These are phyloP conservation scores for Hemileccinum impolitum DNA, from an alignment of 768 basidiomycete genomes.

Conservation along the genomic window DNA sequence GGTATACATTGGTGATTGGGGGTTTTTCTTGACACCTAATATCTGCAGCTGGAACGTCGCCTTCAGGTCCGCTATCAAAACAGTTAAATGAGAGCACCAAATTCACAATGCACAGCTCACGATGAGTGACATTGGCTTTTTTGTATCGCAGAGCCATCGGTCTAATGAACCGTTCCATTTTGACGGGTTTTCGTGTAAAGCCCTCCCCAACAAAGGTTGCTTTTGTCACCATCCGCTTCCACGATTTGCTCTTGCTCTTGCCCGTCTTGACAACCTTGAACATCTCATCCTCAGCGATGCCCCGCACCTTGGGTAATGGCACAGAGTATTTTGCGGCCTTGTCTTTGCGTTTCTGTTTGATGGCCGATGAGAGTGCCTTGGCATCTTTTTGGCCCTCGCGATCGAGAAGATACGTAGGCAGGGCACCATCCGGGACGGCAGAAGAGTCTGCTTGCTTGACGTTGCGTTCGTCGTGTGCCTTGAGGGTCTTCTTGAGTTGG, in stretches of 20 bases:
- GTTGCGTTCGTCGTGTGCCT: conserved; percentile 98
- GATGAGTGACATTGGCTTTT: conserved; percentile 98
- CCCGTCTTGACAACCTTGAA: conserved; percentile 99
- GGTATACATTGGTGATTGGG: conserved; percentile 97
- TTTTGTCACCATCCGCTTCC: conserved; percentile 99
- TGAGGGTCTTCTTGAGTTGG: conserved; percentile 98
- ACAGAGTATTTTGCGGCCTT: conserved; percentile 98
- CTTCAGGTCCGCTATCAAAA: conserved; percentile 79
- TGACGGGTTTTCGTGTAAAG: conserved; percentile 97
- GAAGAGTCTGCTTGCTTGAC: conserved; percentile 90
- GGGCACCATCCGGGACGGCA: conserved; percentile 81
- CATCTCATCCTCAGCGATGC: conserved; percentile 99
- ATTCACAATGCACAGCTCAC: conserved; percentile 41
- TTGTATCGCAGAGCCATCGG: conserved; percentile 98
- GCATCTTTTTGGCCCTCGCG: conserved; percentile 98
- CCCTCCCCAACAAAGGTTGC: conserved; percentile 98
- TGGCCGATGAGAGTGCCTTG: conserved; percentile 89
- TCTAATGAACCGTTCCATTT: conserved; percentile 96
- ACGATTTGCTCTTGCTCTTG: conserved; percentile 91
- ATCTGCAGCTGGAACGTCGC: conserved; percentile 99
- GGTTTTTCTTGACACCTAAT: conserved; percentile 98
- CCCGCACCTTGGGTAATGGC: conserved; percentile 93
- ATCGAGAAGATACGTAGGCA: conserved; percentile 94
- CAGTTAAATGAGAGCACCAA: not conserved
- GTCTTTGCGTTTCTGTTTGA: conserved; percentile 99